Base-by-base conservation (phyloP, 2,329 filamentous ascomycete species). In the Dactylellina parvicollis region DNA sequence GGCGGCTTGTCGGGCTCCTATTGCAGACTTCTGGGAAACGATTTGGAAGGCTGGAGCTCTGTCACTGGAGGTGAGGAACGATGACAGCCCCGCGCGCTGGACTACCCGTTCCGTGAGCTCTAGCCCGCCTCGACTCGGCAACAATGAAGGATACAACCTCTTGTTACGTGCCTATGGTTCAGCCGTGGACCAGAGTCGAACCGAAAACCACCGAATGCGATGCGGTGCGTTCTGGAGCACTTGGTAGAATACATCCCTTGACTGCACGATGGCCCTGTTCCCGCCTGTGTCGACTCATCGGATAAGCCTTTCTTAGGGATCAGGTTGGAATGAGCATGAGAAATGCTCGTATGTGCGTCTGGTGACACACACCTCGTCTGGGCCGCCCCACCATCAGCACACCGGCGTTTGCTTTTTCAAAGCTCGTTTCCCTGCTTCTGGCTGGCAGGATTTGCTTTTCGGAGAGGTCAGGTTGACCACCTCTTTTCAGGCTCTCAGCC, bases 311-410 rank as follows among this genome's bases (percentile, higher is more conserved):
- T 28, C 32, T 30, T 16, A 52, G 36, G 36, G 56, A 40, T 9
- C 16, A 30, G 36, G 36, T 18, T 24, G 36, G 60, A 59, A 65
- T 46, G 47, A 24, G 44, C 60, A 65, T 38, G 18, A 52, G 34
- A 40, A n/a, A 28, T 52, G 22, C 26, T 52, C 34, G 20, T 46
- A 28, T 49, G 18, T 72, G 59, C 59, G 67, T 72, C 67, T 65
- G 67, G 67, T 72, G 67, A 72, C 67, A 72, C 67, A 72, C 67
- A 72, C 67, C 67, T 72, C 60, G 50, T 72, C 67, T 72, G 52
- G 59, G 52, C 67, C 67, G 67, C 67, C 67, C 67, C 67, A 72
- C 67, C 67, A 72, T 65, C 67, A 65, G 57, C 52, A 57, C 38
- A 40, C 47, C 3, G n/a, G 2, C 26, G 16, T 52, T 72, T 72